Evolutionary conservation across 345 rosid genomes (phyloP).

Genomic region (Leavenworthia alabamica): DNA sequence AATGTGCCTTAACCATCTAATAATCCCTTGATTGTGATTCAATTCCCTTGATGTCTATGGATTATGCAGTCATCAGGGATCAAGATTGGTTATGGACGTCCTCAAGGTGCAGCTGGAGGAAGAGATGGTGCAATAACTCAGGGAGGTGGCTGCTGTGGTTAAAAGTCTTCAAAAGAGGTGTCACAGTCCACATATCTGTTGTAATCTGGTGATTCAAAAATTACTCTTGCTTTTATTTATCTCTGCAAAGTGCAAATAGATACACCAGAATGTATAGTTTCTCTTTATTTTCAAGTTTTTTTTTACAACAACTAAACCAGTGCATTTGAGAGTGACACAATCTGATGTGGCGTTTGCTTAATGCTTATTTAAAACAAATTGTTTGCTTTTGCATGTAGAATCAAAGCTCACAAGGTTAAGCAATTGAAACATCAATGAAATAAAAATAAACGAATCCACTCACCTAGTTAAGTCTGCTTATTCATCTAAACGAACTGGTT

Average conservation of each 20-base stretch:
- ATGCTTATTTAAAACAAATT: background rate
- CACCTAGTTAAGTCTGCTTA: background rate
- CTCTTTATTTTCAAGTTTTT: background rate
- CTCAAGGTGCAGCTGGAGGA: constrained; percentile 61
- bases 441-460: too few relatives aligned
- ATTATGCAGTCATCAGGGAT: constrained; percentile 76
- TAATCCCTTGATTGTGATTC: background rate
- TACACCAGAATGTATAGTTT: constrained; percentile 33
- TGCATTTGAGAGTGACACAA: constrained; percentile 25
- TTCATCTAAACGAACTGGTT: constrained; percentile 12
- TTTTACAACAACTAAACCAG: background rate
- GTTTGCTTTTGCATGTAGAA: background rate
- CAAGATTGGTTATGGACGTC: constrained; percentile 78
- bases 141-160: constrained; percentile 74
- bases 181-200: constrained; percentile 2
- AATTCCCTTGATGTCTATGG: background rate
- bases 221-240: constrained; percentile 22
- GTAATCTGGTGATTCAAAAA: constrained; percentile 29
- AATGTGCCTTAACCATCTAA: background rate
- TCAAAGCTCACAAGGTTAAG: constrained; percentile 1
- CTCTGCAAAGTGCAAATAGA: constrained; percentile 26
- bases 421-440: background rate
- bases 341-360: constrained; percentile 18
- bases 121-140: constrained; percentile 76
- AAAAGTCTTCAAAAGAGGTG: background rate